phyloP scores from a whole-genome alignment of 106 monocot species.

The Dendrobium catenatum region DNA sequence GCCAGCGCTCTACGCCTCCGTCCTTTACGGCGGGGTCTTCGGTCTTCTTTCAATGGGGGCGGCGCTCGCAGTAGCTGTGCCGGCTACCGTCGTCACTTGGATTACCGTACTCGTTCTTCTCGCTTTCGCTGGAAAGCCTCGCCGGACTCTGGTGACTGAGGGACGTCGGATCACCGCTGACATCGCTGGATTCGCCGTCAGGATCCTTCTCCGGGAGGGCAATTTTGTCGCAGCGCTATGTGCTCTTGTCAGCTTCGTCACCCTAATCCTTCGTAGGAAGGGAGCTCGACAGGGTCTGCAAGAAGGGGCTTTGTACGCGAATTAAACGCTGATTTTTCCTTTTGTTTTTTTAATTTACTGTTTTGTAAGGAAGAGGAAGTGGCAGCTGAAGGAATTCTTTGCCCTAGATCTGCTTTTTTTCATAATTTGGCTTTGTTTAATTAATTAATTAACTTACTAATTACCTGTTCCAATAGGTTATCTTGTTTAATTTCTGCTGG shows the following conservation, averaged over 20 bases:
- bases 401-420: no score
- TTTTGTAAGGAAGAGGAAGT: background rate
- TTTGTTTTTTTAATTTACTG: background rate
- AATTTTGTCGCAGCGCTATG: slow-evolving; percentile 31
- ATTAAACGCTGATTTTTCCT: background rate
- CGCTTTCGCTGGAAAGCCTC: slow-evolving; percentile 56
- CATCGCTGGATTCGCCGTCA: slow-evolving; percentile 31
- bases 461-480: no score
- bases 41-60: slow-evolving; percentile 68
- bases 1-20: slow-evolving; percentile 49
- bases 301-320: background rate
- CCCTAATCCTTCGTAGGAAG: slow-evolving; percentile 19
- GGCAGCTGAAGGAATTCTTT: background rate
- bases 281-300: slow-evolving; percentile 2
- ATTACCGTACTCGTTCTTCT: slow-evolving; percentile 75
- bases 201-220: slow-evolving; percentile 46
- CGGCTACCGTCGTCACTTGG: slow-evolving; percentile 73
- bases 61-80: slow-evolving; percentile 57
- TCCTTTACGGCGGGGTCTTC: slow-evolving; percentile 67
- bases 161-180: slow-evolving; percentile 43
- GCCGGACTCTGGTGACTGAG: slow-evolving; percentile 31
- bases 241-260: slow-evolving; percentile 27
- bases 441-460: no score
- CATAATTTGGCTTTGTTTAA: no score
- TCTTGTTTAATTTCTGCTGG: no score